Evolutionary conservation across 1,284 basidiomycete species (phyloP).

Genomic region (Moesziomyces aphidis): DNA sequence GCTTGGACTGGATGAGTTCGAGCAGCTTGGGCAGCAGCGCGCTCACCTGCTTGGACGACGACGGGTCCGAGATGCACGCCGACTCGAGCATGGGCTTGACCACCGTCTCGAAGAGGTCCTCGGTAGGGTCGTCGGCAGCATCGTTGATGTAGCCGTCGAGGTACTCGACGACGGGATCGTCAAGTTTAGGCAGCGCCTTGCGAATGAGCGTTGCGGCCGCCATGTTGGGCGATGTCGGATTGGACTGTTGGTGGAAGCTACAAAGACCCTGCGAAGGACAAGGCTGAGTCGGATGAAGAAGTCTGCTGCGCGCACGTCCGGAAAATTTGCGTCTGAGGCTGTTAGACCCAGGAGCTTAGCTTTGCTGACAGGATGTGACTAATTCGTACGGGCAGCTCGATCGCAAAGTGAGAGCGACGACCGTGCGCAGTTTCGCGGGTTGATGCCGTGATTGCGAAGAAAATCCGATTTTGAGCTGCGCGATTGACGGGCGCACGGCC

Average conservation of each 20-base stretch:
- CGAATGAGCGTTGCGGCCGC: conserved; percentile 80
- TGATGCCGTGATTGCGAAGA: background rate
- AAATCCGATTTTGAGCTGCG: background rate
- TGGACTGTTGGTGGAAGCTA: background rate
- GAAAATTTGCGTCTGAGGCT: background rate
- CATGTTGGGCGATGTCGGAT: conserved; percentile 31
- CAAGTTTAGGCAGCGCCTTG: conserved; percentile 82
- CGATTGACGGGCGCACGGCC: background rate
- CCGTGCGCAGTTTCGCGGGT: background rate
- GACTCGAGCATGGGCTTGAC: conserved; percentile 65
- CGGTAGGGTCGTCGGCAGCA: conserved; percentile 72
- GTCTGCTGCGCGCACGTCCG: background rate
- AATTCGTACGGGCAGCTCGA: background rate
- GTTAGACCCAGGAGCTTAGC: background rate
- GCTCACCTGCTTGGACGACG: conserved; percentile 43
- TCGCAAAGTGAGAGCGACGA: background rate
- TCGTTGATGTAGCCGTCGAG: conserved; percentile 91
- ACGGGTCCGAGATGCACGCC: conserved; percentile 56
- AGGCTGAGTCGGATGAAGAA: background rate
- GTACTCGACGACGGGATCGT: conserved; percentile 92
- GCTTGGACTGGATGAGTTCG: conserved; percentile 56
- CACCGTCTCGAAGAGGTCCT: conserved; percentile 57
- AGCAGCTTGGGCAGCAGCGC: conserved; percentile 52
- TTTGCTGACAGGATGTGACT: background rate
- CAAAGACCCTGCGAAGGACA: background rate